A percentile compares a stretch with the other conserved stretches of the same genome.
These are phyloP conservation scores for Coemansia sp. DNA, from an alignment of 192 early-diverging fungal species.

Conservation along the genomic window DNA sequence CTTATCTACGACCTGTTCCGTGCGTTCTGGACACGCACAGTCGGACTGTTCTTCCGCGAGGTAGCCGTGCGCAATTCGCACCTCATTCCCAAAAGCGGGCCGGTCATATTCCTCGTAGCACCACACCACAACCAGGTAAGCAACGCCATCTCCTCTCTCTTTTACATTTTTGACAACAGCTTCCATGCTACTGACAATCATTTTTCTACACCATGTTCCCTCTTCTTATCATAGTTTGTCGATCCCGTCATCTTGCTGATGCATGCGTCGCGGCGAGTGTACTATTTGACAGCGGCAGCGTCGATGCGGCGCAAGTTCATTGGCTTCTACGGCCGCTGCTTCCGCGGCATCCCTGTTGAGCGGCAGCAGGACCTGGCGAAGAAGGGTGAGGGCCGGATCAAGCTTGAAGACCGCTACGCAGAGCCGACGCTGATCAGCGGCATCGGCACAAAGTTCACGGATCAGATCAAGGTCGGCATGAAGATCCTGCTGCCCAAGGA, in stretches of 20 bases:
- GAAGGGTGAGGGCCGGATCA: slow-evolving; percentile 68
- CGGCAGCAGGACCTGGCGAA: slow-evolving; percentile 88
- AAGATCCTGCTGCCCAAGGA: slow-evolving; percentile 65
- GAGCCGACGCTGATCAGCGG: slow-evolving; percentile 73
- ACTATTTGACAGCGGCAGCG: slow-evolving; percentile 79
- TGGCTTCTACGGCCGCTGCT: slow-evolving; percentile 70
- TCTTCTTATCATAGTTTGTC: slow-evolving; percentile 62
- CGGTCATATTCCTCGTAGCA: slow-evolving; percentile 90
- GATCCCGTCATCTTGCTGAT: slow-evolving; percentile 89
- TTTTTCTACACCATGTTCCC: slow-evolving; percentile 48
- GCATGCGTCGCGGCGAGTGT: slow-evolving; percentile 73
- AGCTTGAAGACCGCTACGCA: slow-evolving; percentile 60
- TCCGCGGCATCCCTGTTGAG: slow-evolving; percentile 88
- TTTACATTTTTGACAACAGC: neutral
- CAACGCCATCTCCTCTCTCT: slow-evolving; percentile 6
- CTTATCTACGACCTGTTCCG: slow-evolving; percentile 66
- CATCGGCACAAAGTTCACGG: slow-evolving; percentile 64
- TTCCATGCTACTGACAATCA: slow-evolving; percentile 12
- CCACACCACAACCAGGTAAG: slow-evolving; percentile 72
- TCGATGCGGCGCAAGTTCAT: slow-evolving; percentile 85
- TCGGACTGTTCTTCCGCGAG: slow-evolving; percentile 87
- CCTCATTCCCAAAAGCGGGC: slow-evolving; percentile 79
- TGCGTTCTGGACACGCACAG: slow-evolving; percentile 63
- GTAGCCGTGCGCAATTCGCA: slow-evolving; percentile 79
- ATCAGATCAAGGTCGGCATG: slow-evolving; percentile 62